These are phyloP conservation scores for Lophiotrema nucula DNA, from an alignment of 495 filamentous ascomycete species.

Conservation along the genomic window DNA sequence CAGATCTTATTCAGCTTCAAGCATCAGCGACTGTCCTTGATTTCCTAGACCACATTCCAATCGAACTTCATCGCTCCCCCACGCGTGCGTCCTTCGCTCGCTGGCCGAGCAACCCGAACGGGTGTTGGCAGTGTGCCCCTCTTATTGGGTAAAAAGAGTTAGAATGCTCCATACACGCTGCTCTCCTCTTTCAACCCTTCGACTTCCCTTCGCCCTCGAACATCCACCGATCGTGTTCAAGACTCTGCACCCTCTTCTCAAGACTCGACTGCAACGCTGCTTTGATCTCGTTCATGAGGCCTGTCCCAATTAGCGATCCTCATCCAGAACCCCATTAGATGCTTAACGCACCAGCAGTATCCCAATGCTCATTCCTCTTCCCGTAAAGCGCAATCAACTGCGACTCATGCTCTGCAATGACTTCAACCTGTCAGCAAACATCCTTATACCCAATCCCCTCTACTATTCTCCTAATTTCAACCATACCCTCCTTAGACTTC, in stretches of 20 bases:
- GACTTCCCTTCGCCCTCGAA: slow-evolving; percentile 64
- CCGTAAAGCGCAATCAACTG: slow-evolving; percentile 46
- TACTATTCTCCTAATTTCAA: neutral
- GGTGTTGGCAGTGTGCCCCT: no score
- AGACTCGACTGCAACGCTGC: slow-evolving; percentile 70
- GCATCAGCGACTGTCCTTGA: no score
- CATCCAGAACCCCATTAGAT: neutral
- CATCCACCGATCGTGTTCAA: slow-evolving; percentile 90
- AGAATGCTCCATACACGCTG: no score
- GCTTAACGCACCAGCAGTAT: slow-evolving; percentile 61
- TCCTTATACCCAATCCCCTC: neutral
- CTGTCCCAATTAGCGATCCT: slow-evolving; percentile 30
- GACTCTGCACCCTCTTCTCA: slow-evolving; percentile 63
- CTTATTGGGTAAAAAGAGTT: no score
- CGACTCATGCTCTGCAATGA: slow-evolving; percentile 49
- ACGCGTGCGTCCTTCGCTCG: no score
- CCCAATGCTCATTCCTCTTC: slow-evolving; percentile 58
- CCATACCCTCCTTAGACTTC: no score
- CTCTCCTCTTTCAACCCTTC: neutral
- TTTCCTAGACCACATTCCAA: no score
- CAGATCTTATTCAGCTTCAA: no score
- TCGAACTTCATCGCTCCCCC: no score
- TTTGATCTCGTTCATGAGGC: slow-evolving; percentile 59
- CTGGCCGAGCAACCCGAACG: no score
- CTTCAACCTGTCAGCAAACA: neutral